Evolutionary conservation across 176 grass and related monocot species (phyloP), one percentile per base, ranked within the genome.

Genomic region (Zoysia pacifica): DNA sequence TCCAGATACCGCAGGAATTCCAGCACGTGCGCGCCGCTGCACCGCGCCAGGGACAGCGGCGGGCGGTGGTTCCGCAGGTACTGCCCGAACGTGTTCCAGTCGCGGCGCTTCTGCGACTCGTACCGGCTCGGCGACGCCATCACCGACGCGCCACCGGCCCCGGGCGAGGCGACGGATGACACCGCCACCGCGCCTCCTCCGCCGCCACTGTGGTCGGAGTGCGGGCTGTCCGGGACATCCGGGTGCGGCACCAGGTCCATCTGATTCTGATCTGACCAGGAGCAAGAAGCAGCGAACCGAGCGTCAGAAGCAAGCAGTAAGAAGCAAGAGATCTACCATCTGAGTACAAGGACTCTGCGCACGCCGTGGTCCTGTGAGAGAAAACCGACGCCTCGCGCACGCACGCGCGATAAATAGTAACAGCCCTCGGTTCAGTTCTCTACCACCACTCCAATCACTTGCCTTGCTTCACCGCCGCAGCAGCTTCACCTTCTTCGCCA

Each of bases 71-170:
- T 97, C 74, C 80, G 86, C 56, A 97, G 88, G 82, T 97, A 97
- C 85, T 94, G 94, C 48, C 94, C 94, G 73, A 97, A 97, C 75
- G 94, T 97, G 87, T 94, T 94, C 91, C 91, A 94, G 79, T 94
- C 91, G 6, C 81, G 70, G 0, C 67, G 66, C 66, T 70, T 70
- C 67, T 69, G 78, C 87, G 91, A 79, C 51, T 79, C 77, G 65
- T 79, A 79, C 65, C 77, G 50, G 77, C 77, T 79, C 48, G 90
- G 86, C 38, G 90, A 88, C 7, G 88, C 82, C 48, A 50, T 74
- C 5, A 67, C 48, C 0, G 28, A 28, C 28, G 28, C 65, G 48
- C 3, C 7, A 55, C 9, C 28, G 28, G 28, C 28, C 28, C 28
- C 28, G 28, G 28, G 28, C 28, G 28, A 28, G 28, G 28, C 28